Conservation (phyloP, 176 grass and related monocot species). For the Oryza glaberrima region DNA sequence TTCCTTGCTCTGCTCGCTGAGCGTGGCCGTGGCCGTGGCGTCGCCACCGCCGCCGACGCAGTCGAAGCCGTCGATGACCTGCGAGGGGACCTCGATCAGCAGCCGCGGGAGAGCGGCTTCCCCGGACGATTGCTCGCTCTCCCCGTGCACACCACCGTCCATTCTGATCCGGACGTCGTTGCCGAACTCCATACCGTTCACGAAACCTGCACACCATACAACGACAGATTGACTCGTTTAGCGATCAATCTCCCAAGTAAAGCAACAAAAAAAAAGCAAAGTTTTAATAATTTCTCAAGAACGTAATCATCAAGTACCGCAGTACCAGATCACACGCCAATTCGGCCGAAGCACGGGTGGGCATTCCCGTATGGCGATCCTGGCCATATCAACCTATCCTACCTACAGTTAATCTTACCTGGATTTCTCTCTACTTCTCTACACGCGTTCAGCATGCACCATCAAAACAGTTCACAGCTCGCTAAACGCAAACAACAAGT, state of each 20-base stretch:
- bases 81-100: slow-evolving; percentile 43
- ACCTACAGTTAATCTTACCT: slow-evolving; percentile 34
- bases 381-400: slow-evolving; percentile 45
- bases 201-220: slow-evolving; percentile 21
- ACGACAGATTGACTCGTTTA: background rate
- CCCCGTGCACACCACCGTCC: background rate
- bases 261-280: background rate
- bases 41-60: slow-evolving; percentile 22
- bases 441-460: background rate
- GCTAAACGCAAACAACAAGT: background rate
- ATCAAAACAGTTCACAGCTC: background rate
- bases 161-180: slow-evolving; percentile 34
- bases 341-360: slow-evolving; percentile 47
- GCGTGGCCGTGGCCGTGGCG: background rate
- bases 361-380: slow-evolving; percentile 48
- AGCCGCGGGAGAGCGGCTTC: slow-evolving; percentile 39
- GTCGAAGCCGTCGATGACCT: slow-evolving; percentile 52
- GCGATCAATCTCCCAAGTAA: background rate
- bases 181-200: slow-evolving; percentile 35
- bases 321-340: slow-evolving; percentile 56
- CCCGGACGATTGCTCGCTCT: background rate
- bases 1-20: slow-evolving; percentile 19
- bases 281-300: background rate
- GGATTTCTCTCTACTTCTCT: background rate
- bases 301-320: slow-evolving; percentile 35